phyloP scores from a whole-genome alignment of 163 green algal species.

The Chlamydomonas reinhardtii region DNA sequence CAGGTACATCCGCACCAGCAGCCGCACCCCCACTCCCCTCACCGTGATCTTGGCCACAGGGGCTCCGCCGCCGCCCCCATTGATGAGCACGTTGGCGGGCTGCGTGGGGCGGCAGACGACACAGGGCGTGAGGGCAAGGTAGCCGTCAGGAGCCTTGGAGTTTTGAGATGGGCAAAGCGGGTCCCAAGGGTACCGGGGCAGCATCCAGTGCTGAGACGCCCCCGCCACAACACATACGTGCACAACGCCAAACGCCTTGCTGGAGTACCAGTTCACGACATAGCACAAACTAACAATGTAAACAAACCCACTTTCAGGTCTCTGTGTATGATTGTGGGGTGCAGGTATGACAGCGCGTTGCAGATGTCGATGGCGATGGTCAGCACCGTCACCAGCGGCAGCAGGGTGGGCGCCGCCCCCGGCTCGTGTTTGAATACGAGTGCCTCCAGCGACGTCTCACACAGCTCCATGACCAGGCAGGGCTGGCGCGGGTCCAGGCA shows the following conservation, averaged over 20 bases:
- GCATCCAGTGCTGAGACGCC: too few relatives aligned
- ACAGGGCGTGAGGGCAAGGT: too few relatives aligned
- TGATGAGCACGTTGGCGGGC: constrained; percentile 25
- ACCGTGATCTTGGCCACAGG: constrained; percentile 11
- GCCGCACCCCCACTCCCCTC: background rate
- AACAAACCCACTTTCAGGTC: constrained; percentile 2
- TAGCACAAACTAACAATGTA: too few relatives aligned
- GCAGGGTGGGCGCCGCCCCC: background rate
- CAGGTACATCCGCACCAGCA: too few relatives aligned
- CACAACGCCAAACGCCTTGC: too few relatives aligned
- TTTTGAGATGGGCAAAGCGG: too few relatives aligned
- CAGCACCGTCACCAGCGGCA: background rate
- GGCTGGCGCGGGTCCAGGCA: background rate
- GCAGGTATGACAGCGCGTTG: constrained; percentile 10
- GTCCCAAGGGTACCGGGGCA: too few relatives aligned
- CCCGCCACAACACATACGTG: too few relatives aligned
- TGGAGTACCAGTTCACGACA: too few relatives aligned
- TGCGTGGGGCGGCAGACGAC: background rate
- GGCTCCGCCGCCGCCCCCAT: background rate
- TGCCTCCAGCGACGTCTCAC: constrained; percentile 15
- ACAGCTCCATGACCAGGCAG: constrained; percentile 28
- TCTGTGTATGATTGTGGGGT: constrained; percentile 22
- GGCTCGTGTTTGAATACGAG: background rate
- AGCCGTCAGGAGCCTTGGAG: too few relatives aligned
- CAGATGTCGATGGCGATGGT: constrained; percentile 7